Conservation (phyloP, 768 basidiomycete genomes). For the Auricularia sp. region DNA sequence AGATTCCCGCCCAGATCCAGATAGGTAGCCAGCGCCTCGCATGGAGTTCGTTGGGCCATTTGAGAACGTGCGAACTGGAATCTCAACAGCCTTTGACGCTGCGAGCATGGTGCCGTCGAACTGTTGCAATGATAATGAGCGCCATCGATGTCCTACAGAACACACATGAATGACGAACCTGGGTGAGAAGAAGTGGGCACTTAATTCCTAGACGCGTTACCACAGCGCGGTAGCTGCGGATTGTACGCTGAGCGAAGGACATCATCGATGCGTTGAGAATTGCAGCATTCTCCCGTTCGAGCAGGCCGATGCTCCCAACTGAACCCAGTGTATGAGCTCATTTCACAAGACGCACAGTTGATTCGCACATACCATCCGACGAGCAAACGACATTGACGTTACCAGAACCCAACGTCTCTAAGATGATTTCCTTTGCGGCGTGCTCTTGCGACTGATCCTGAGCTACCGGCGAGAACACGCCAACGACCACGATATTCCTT, state of each 20-base stretch:
- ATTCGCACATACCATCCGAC: slow-evolving; percentile 28
- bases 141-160: neutral
- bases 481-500: slow-evolving; percentile 32
- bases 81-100: slow-evolving; percentile 32
- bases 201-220: slow-evolving; percentile 34
- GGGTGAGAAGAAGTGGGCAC: slow-evolving; percentile 30
- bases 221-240: slow-evolving; percentile 42
- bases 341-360: too few relatives aligned
- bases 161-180: neutral
- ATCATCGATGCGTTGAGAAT: slow-evolving; percentile 59
- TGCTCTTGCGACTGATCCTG: slow-evolving; percentile 6
- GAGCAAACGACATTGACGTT: slow-evolving; percentile 37
- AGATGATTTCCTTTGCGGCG: neutral
- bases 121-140: neutral
- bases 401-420: slow-evolving; percentile 2
- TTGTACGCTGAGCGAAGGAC: slow-evolving; percentile 45
- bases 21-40: slow-evolving; percentile 54
- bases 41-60: slow-evolving; percentile 61
- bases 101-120: slow-evolving; percentile 21
- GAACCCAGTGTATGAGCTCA: neutral
- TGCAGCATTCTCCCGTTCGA: slow-evolving; percentile 58
- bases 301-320: slow-evolving; percentile 49
- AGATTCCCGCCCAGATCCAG: slow-evolving; percentile 26
- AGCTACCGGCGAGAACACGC: slow-evolving; percentile 42
- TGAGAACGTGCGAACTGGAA: slow-evolving; percentile 55